Evolutionary conservation across 805 yeast genomes (phyloP), one percentile per base, ranked within the genome.

Genomic region (Candida patagonica): DNA sequence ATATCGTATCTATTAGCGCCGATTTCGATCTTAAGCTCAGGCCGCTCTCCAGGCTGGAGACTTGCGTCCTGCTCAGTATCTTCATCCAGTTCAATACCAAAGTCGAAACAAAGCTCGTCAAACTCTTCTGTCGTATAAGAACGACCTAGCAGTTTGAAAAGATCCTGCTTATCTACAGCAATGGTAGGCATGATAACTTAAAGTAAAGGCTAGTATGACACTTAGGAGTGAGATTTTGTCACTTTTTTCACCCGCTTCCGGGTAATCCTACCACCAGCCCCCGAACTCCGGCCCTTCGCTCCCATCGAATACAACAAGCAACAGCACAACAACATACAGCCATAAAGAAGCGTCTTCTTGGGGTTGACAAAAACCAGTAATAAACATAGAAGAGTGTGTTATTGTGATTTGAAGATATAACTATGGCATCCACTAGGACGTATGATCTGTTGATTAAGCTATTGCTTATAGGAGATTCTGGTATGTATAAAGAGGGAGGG

Each of bases 101-200:
- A 92, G 57, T 89, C 94, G 68, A 92, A 92, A 68, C 97, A 92
- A 52, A 92, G 75, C 64, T 88, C 96, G 59, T 92, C 99, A 54
- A 92, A 88, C 59, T 89, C 98, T 53, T 86, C 76, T 50, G 92
- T 82, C 54, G 95, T 74, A 51, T 60, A 62, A 16, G 45, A 35
- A 26, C 55, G 53, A 43, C 81, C 97, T 47, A 92, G 70, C 32
- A 85, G 75, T 56, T 78, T 76, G 68, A 76, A 92, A 48, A 92
- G 74, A 61, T 92, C 97, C 59, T 80, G 83, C 61, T 94, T 88
- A 62, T 92, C 96, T 49, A 92, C 96, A 23, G 94, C 74, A 57
- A 92, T 73, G 63, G 98, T 92, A 67, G 99, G 99, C 99, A 92
- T 92, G 38, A 37, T n/a, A n/a, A n/a, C n/a, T n/a, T n/a, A n/a